Conservation (phyloP, 2,329 filamentous ascomycete species). For the Aspergillus sp. region DNA sequence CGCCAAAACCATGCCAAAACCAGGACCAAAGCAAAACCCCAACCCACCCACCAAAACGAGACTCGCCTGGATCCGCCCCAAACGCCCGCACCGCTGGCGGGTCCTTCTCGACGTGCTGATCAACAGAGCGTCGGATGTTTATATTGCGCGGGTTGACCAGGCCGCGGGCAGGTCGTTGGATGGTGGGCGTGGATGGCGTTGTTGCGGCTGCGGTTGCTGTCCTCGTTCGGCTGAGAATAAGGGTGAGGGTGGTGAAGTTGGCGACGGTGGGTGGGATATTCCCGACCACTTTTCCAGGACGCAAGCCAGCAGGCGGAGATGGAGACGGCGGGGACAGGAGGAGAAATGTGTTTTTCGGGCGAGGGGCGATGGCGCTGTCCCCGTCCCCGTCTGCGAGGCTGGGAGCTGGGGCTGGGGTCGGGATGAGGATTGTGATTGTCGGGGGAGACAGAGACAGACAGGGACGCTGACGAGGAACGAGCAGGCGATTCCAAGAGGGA, state of each 20-base stretch:
- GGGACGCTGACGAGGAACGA: too few relatives aligned
- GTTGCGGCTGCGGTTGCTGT: too few relatives aligned
- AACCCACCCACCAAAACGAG: too few relatives aligned
- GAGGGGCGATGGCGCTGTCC: slow-evolving; percentile 24
- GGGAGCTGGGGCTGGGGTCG: slow-evolving; percentile 23
- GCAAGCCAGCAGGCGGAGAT: slow-evolving; percentile 11
- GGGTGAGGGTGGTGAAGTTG: too few relatives aligned
- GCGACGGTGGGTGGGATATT: slow-evolving; percentile 1
- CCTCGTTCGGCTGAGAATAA: too few relatives aligned
- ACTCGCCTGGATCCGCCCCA: slow-evolving; percentile 30
- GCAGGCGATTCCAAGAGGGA: slow-evolving; percentile 16
- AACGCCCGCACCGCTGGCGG: slow-evolving; percentile 26
- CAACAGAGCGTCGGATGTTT: slow-evolving; percentile 35
- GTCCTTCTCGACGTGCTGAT: slow-evolving; percentile 29
- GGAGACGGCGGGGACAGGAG: too few relatives aligned
- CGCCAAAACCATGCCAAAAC: neutral
- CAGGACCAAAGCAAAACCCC: neutral
- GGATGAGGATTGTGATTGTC: neutral
- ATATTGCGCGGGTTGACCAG: slow-evolving; percentile 20
- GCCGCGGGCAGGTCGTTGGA: slow-evolving; percentile 1
- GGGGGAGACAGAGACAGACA: slow-evolving; percentile 3
- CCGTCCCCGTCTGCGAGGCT: slow-evolving; percentile 16
- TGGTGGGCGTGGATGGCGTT: too few relatives aligned
- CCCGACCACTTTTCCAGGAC: slow-evolving; percentile 8
- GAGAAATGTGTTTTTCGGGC: slow-evolving; percentile 26